Percentiles rank a stretch among this genome's conserved stretches.
phyloP scores from a whole-genome alignment of 495 filamentous ascomycete genomes.

The Aspergillus incahuasiensis region DNA sequence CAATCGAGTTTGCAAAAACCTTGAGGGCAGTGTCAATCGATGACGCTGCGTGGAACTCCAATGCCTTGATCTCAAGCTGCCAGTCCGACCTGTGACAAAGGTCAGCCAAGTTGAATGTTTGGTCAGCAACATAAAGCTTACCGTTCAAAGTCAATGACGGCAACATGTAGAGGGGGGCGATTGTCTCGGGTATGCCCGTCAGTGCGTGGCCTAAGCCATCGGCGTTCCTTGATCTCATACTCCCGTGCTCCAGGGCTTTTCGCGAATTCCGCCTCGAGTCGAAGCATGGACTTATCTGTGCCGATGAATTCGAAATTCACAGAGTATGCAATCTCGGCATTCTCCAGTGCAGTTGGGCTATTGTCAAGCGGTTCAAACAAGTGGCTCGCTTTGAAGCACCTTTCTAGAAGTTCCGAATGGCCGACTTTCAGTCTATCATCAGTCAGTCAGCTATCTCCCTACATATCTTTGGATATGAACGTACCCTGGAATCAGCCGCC shows the following conservation, averaged over 20 bases:
- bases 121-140: constrained; percentile 8
- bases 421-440: constrained; percentile 20
- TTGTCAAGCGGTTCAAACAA: constrained; percentile 48
- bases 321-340: constrained; percentile 28
- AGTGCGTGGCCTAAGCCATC: constrained; percentile 31
- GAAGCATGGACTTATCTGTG: constrained; percentile 22
- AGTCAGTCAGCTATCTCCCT: neutral
- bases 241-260: constrained; percentile 19
- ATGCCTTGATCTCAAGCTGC: constrained; percentile 35
- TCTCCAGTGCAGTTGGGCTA: constrained; percentile 24
- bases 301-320: constrained; percentile 42
- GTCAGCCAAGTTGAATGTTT: constrained; percentile 2
- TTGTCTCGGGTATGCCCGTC: constrained; percentile 15
- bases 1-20: constrained; percentile 24
- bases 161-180: constrained; percentile 28
- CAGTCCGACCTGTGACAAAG: constrained; percentile 30
- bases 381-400: constrained; percentile 25
- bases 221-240: constrained; percentile 29
- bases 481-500: constrained; percentile 37
- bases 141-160: constrained; percentile 34
- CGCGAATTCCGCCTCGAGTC: constrained; percentile 36
- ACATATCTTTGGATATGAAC: constrained; percentile 2
- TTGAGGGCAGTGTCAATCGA: constrained; percentile 23
- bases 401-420: constrained; percentile 22
- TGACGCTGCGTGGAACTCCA: constrained; percentile 26